Conservation (phyloP, 1,139 yeast genomes). For the Blastobotrys buckinghamii region DNA sequence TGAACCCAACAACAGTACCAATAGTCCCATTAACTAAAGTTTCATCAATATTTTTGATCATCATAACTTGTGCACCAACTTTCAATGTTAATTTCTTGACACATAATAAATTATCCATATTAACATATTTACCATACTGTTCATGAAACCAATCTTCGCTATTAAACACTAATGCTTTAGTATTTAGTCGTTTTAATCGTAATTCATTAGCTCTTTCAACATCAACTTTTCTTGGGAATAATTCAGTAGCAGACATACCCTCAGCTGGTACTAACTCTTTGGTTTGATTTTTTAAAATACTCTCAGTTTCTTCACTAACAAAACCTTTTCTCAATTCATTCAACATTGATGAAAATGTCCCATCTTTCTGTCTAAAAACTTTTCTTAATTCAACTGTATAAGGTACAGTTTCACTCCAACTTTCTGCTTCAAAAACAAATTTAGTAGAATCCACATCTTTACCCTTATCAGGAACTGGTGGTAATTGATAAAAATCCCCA, state of each 20-base stretch:
- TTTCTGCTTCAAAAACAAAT: conserved; percentile 72
- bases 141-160: conserved; percentile 60
- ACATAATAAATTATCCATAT: conserved; percentile 64
- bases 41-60: conserved; percentile 83
- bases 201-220: conserved; percentile 71
- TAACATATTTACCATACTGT: conserved; percentile 8
- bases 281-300: conserved; percentile 48
- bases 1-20: conserved; percentile 77
- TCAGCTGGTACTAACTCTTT: conserved; percentile 50
- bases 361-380: conserved; percentile 91
- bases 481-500: conserved; percentile 83
- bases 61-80: conserved; percentile 91
- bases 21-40: conserved; percentile 87
- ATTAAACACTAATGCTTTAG: conserved; percentile 42
- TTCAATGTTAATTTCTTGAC: conserved; percentile 58
- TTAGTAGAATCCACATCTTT: conserved; percentile 22
- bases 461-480: conserved; percentile 50
- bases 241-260: conserved; percentile 80
- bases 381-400: conserved; percentile 64
- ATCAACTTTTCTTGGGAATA: conserved; percentile 77
- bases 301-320: conserved; percentile 49
- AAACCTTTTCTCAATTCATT: conserved; percentile 79
- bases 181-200: conserved; percentile 48
- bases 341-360: conserved; percentile 74
- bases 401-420: conserved; percentile 65